Conservation (phyloP, 1,284 basidiomycete species). For the Ustilago nuda region DNA sequence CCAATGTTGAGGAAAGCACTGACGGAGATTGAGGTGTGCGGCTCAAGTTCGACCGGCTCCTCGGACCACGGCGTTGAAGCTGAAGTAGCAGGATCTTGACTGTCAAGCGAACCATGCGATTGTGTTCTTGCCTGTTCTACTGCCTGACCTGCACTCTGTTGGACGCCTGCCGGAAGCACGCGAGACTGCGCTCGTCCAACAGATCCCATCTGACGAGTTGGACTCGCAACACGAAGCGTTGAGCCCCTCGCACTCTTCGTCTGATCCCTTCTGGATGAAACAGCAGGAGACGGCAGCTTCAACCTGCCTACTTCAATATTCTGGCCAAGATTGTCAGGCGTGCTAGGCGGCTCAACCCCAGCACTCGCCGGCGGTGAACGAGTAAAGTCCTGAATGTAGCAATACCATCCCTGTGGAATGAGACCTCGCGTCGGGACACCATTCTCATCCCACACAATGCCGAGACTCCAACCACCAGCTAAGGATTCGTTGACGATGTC, state of each 20-base stretch:
- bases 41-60: neutral
- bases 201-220: neutral
- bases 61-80: constrained; percentile 1
- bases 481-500: constrained; percentile 59
- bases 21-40: constrained; percentile 10
- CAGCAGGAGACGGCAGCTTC: constrained; percentile 8
- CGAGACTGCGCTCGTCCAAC: constrained; percentile 1
- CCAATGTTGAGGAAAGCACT: constrained; percentile 14
- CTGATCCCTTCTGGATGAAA: constrained; percentile 2
- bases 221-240: neutral
- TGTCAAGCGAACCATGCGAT: neutral
- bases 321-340: constrained; percentile 3
- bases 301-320: neutral
- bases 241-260: neutral
- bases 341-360: constrained; percentile 15
- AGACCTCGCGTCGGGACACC: constrained; percentile 50
- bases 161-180: neutral
- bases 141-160: neutral
- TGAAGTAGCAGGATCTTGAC: neutral
- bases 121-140: neutral
- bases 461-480: constrained; percentile 60
- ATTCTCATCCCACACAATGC: constrained; percentile 38
- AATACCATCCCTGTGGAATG: constrained; percentile 60
- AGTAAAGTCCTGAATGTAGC: constrained; percentile 55
- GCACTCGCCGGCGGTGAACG: constrained; percentile 26